Evolutionary conservation across 2,329 filamentous ascomycete species (phyloP).

Genomic region (Colletotrichum sp.): DNA sequence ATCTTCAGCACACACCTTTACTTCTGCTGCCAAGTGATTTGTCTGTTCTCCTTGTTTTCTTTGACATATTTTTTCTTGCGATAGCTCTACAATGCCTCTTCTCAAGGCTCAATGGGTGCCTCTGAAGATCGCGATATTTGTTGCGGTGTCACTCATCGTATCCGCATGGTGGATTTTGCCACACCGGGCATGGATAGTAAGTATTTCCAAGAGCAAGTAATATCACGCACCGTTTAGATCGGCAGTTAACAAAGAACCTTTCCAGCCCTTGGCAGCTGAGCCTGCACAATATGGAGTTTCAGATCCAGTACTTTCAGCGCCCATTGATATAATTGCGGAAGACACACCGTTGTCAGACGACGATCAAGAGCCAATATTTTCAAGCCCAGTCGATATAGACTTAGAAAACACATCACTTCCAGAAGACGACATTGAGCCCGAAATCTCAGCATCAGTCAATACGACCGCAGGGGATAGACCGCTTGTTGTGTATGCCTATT

Average conservation of each 20-base stretch:
- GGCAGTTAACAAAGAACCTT: not conserved
- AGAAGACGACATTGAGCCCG: not conserved
- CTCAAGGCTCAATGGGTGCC: not conserved
- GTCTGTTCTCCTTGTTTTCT: not conserved
- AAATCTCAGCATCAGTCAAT: not conserved
- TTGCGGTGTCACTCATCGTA: not conserved
- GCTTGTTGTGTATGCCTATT: not conserved
- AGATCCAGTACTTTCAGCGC: not conserved
- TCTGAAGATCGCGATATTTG: not conserved
- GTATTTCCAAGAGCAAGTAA: not conserved
- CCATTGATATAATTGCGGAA: not conserved
- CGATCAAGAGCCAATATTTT: not conserved
- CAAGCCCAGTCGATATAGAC: not conserved
- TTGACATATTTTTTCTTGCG: not conserved
- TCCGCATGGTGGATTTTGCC: not conserved
- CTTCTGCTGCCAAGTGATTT: not conserved
- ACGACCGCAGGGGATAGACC: not conserved
- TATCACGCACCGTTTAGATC: not conserved
- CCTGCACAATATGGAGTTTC: not conserved
- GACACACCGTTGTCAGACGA: not conserved
- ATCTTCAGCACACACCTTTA: not conserved
- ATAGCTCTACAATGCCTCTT: not conserved
- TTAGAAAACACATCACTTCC: not conserved
- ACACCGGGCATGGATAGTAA: not conserved
- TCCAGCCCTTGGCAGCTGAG: not conserved